Base-by-base conservation (phyloP, 176 grass and related monocot species). In the Otatea glauca region DNA sequence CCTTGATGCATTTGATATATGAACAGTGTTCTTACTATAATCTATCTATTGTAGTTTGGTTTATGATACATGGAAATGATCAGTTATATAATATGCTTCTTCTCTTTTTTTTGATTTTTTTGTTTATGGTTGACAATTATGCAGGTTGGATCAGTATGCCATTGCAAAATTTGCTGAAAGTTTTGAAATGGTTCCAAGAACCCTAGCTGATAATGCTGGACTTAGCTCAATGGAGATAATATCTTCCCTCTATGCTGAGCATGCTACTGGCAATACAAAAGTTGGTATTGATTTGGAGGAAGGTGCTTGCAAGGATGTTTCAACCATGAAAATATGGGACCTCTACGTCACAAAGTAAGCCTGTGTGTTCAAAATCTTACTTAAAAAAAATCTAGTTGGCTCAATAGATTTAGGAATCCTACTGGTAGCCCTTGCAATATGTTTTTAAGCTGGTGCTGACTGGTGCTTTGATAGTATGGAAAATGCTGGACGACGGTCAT, bases 131-230 rank as follows among this genome's bases (percentile, higher is more conserved):
- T 86, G 42, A 62, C 63, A 14, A 78, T 83, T 74, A 65, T 90
- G 13, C 86, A 99, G 91, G 50, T 89, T 98, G 89, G 95, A 98
- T 61, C 92, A 98, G 84, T 93, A 95, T 92, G 95, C 91, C 29
- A 93, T 98, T 87, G 92, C 91, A 23, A 98, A 98, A 87, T 98
- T 98, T 84, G 88, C 91, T 49, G 92, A 98, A 86, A 93, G 92
- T 56, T 95, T 98, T 74, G 95, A 99, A 88, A 99, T 99, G 96
- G 78, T 99, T 72, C 93, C 96, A 39, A 98, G 87, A 89, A 98
- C 91, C 35, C 74, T 98, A 21, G 65, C 96, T 68, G 91, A 94
- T 61, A 98, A 95, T 93, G 96, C 96, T 44, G 93, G 96, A 72
- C 91, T 98, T 24, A 78, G 78, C 56, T 91, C 96, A 41, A 98